Evolutionary conservation across 352 stramenopile genomes (phyloP), one percentile per base, ranked within the genome.

Genomic region (Phytophthora rubi): DNA sequence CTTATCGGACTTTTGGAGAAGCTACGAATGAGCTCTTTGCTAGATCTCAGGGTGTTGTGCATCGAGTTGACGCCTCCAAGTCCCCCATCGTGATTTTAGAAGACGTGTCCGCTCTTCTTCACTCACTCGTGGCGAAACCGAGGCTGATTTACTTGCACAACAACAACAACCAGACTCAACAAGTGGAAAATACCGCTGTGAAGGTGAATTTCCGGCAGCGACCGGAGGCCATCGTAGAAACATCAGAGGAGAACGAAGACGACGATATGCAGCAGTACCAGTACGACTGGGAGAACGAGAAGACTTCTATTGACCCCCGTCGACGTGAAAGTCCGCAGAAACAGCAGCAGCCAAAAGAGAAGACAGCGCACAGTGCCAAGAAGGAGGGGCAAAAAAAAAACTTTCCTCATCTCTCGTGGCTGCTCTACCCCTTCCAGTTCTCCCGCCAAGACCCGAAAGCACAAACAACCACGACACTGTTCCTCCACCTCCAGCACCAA

Each of bases 1-100:
- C 86, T 0, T 94, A 92, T 52, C 71, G 68, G 2, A 76, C 71
- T 42, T 87, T 92, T 58, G 83, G 83, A 15, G 76, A 88, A 16
- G 64, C 76, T 10, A 93, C 79, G 12, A 91, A 89, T 51, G 65
- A 69, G 1, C 49, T 85, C 6, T 91, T 87, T 48, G 35, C 55
- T 21, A 60, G 35, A 15, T 53, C 21, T 47, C 47, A 47, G 9
- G 18, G 52, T 9, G 61, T 88, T 8, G 71, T 79, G 30, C 79
- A 89, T 58, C 70, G 65, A 51, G 47, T 94, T 23, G 72, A 89
- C 23, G 83, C 82, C 12, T 69, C 69, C 9, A 76, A 75, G 57
- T 42, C 59, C 2, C 62, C 79, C 0, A 53, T 70, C 3, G 60
- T 76, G 39, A 61, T 92, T 3, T 55, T 90, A 12, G 74, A 88